Conservation (phyloP, 2,329 filamentous ascomycete genomes). For the Davidsoniella australis region DNA sequence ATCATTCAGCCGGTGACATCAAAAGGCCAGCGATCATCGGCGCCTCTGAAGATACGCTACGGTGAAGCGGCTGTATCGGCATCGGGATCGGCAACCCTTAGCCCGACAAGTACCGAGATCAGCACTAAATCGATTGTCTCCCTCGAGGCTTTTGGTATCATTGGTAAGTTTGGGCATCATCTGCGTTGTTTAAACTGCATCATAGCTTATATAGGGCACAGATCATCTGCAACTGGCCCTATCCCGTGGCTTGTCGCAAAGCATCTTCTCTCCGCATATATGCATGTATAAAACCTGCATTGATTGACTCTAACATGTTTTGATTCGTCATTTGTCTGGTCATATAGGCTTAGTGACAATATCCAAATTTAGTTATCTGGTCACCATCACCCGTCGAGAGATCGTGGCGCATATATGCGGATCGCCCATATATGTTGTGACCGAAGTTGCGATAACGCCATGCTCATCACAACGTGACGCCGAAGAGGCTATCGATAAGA, state of each 20-base stretch:
- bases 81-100: background rate
- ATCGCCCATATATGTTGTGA: conserved; percentile 69
- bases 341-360: conserved; percentile 65
- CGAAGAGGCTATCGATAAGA: conserved; percentile 49
- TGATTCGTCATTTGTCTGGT: background rate
- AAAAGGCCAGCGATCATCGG: conserved; percentile 37
- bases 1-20: conserved; percentile 55
- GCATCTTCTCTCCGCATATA: background rate
- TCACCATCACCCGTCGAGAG: conserved; percentile 71
- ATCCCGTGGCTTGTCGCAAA: too few species aligned
- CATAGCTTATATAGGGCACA: too few species aligned
- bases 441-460: conserved; percentile 80
- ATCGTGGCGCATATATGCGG: conserved; percentile 79
- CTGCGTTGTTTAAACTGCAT: background rate
- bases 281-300: background rate
- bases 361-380: conserved; percentile 63
- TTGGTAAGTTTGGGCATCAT: conserved; percentile 27
- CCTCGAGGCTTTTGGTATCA: conserved; percentile 43
- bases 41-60: conserved; percentile 55
- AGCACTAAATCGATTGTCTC: conserved; percentile 27
- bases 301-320: background rate
- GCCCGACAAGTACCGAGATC: conserved; percentile 20
- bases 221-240: too few species aligned
- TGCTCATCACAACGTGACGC: conserved; percentile 62
- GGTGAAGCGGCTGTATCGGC: conserved; percentile 23